Evolutionary conservation across 345 rosid genomes (phyloP).

Genomic region (Ceriops zippeliana): DNA sequence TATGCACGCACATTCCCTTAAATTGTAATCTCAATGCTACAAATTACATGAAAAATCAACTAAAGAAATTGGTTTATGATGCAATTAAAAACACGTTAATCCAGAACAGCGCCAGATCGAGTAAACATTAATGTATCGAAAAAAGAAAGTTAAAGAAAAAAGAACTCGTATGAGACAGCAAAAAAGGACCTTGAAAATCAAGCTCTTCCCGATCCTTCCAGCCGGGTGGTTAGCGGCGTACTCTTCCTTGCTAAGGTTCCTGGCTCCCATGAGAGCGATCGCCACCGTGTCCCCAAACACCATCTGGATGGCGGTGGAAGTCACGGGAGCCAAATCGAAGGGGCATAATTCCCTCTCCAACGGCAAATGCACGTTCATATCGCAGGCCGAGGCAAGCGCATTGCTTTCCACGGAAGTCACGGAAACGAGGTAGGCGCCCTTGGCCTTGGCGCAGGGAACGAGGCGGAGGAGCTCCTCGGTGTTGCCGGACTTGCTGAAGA

Average conservation of each 20-base stretch:
- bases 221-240: constrained; percentile 96
- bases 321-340: constrained; percentile 90
- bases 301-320: constrained; percentile 98
- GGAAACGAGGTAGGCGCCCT: constrained; percentile 63
- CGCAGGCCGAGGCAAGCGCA: constrained; percentile 56
- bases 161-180: neutral
- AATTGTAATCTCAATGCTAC: neutral
- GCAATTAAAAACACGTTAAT: too few relatives aligned
- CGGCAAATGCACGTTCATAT: constrained; percentile 85
- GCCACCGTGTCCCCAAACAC: constrained; percentile 98
- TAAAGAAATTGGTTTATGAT: too few relatives aligned
- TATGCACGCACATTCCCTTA: neutral
- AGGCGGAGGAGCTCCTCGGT: constrained; percentile 87
- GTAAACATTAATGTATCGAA: neutral
- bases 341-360: constrained; percentile 88
- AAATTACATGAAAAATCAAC: too few relatives aligned
- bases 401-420: constrained; percentile 77
- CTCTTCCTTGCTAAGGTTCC: constrained; percentile 73
- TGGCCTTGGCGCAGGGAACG: constrained; percentile 86
- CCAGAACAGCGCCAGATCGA: too few relatives aligned
- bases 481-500: constrained; percentile 77
- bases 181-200: constrained; percentile 72
- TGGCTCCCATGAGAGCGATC: constrained; percentile 87
- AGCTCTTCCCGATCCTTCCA: constrained; percentile 88
- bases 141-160: too few relatives aligned